Evolutionary conservation across 306 rosid species (phyloP).

Genomic region (Dalbergia oliveri): DNA sequence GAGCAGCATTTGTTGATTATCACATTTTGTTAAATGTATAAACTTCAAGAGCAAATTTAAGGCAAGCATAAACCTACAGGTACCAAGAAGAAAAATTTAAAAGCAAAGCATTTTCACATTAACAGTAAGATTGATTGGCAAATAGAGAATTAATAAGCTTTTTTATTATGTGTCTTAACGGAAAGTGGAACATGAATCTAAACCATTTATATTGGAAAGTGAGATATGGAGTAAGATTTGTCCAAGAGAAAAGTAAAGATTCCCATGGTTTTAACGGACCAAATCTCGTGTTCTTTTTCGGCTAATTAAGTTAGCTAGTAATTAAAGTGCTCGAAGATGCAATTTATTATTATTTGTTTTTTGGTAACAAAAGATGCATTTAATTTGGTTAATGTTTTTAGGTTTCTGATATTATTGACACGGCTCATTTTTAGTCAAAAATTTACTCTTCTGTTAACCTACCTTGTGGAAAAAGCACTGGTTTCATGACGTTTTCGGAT

Average conservation of each 20-base stretch:
- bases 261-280: conserved; percentile 6
- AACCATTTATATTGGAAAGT: conserved; percentile 21
- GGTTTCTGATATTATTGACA: background rate
- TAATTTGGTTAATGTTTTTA: conserved; percentile 20
- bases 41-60: too few species aligned
- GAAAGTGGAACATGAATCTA: conserved; percentile 20
- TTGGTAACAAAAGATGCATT: background rate
- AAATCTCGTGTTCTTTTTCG: conserved; percentile 26
- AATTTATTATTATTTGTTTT: too few species aligned
- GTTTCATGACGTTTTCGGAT: background rate
- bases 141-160: background rate
- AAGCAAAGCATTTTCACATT: conserved; percentile 21
- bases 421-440: background rate
- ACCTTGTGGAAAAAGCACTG: background rate
- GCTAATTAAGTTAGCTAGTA: background rate
- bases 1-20: background rate
- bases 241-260: conserved; percentile 29
- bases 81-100: background rate
- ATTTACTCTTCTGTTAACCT: background rate
- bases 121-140: background rate
- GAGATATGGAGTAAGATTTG: conserved; percentile 34
- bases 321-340: conserved; percentile 3
- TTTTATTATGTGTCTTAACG: conserved; percentile 6
- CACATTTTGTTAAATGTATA: background rate
- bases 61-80: conserved; percentile 1